phyloP scores from a whole-genome alignment of 305 asterid genomes.

The Striga hermonthica region DNA sequence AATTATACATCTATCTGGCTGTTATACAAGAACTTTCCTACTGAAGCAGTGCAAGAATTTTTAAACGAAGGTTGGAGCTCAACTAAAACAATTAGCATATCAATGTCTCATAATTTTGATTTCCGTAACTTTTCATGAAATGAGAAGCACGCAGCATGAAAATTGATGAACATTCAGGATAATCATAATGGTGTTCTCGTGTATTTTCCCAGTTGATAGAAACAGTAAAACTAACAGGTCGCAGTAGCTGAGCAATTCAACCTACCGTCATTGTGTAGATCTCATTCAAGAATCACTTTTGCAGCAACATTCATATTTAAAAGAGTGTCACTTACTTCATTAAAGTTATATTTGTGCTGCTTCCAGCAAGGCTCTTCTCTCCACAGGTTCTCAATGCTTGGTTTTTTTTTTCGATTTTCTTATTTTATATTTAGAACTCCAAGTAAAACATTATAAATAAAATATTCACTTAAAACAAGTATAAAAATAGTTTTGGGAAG shows the following conservation, averaged over 20 bases:
- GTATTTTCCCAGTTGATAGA: neutral
- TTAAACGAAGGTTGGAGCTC: constrained; percentile 16
- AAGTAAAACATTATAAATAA: too few species aligned
- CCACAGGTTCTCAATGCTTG: too few species aligned
- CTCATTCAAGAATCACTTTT: constrained; percentile 11
- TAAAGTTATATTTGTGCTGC: neutral
- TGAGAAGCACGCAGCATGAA: constrained; percentile 10
- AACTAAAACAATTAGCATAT: constrained; percentile 4
- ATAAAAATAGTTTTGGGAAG: neutral
- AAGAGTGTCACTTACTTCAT: constrained; percentile 1
- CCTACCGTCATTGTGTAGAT: constrained; percentile 18
- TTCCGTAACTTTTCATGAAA: neutral
- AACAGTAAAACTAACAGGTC: constrained; percentile 16
- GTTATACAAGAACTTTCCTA: constrained; percentile 14
- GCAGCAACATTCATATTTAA: neutral
- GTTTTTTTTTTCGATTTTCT: too few species aligned
- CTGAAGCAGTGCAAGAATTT: constrained; percentile 18
- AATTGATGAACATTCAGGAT: neutral
- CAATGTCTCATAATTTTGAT: constrained; percentile 13
- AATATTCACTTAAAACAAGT: too few species aligned
- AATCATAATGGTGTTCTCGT: neutral
- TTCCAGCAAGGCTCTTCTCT: constrained; percentile 2
- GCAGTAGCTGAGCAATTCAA: constrained; percentile 14
- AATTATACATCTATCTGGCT: neutral
- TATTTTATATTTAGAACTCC: too few species aligned